Evolutionary conservation across 495 filamentous ascomycete species (phyloP).

Genomic region (Penicillium nucicola): DNA sequence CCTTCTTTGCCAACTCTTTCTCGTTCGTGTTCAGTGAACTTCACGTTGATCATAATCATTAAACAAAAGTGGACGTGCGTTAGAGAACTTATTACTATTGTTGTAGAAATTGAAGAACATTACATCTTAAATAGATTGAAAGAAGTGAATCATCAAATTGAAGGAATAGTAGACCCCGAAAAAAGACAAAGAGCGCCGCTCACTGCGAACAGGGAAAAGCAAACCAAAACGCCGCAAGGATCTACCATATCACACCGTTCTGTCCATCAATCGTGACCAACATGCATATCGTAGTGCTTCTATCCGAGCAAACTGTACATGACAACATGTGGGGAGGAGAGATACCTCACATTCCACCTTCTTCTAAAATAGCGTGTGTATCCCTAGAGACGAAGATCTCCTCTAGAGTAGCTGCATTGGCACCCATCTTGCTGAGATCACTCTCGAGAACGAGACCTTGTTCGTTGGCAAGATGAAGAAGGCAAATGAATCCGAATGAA

Average conservation of each 20-base stretch:
- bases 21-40: no score
- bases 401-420: constrained; percentile 31
- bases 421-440: constrained; percentile 32
- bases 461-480: constrained; percentile 95
- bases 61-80: no score
- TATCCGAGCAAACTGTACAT: constrained; percentile 23
- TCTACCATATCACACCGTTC: constrained; percentile 17
- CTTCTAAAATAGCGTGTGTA: constrained; percentile 39
- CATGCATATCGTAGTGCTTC: constrained; percentile 8
- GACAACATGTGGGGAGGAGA: constrained; percentile 8
- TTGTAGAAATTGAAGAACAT: no score
- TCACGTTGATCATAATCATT: no score
- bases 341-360: constrained; percentile 28
- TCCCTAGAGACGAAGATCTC: constrained; percentile 45
- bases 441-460: constrained; percentile 74
- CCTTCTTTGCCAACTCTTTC: no score
- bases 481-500: constrained; percentile 93
- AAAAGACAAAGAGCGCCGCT: constrained; percentile 7
- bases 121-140: not conserved
- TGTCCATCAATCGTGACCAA: constrained; percentile 23
- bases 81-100: no score
- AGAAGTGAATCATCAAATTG: not conserved
- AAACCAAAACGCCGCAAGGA: constrained; percentile 28
- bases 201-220: constrained; percentile 22
- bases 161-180: not conserved